Conservation (phyloP, 1,284 basidiomycete genomes). For the Pseudozyma tsukubaensis region DNA sequence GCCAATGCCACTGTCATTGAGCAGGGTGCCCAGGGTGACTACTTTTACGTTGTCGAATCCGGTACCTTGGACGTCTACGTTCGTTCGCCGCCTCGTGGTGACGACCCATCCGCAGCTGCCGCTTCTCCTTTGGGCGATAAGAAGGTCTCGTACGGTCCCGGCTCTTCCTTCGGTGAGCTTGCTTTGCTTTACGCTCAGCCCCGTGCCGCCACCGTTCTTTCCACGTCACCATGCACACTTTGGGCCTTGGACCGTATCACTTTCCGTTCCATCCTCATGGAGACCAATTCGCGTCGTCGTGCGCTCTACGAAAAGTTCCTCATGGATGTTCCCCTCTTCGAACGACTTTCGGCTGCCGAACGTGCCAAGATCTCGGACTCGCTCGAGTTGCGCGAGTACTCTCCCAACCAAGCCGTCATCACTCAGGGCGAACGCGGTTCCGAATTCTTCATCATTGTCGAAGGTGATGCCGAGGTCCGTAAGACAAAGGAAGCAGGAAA, state of each 20-base stretch:
- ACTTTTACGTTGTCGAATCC: constrained; percentile 95
- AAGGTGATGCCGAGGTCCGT: constrained; percentile 87
- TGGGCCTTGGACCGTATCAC: constrained; percentile 98
- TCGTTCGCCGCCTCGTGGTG: constrained; percentile 56
- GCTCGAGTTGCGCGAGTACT: constrained; percentile 83
- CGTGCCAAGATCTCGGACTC: constrained; percentile 97
- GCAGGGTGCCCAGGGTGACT: constrained; percentile 96
- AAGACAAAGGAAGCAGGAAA: constrained; percentile 76
- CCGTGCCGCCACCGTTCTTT: constrained; percentile 90
- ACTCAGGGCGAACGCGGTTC: constrained; percentile 92
- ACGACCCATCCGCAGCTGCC: constrained; percentile 46
- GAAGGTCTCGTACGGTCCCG: constrained; percentile 80
- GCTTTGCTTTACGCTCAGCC: constrained; percentile 98
- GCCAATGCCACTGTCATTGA: constrained; percentile 88
- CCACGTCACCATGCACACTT: constrained; percentile 82
- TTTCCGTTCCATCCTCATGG: constrained; percentile 91
- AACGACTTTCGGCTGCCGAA: constrained; percentile 85
- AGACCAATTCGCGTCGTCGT: constrained; percentile 74
- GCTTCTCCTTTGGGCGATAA: constrained; percentile 53
- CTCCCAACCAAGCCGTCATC: constrained; percentile 86
- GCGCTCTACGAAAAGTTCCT: constrained; percentile 97
- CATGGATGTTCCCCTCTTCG: constrained; percentile 87
- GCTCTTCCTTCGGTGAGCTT: constrained; percentile 92
- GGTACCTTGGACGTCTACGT: constrained; percentile 90
- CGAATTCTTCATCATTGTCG: constrained; percentile 96